Conservation (phyloP, 495 filamentous ascomycete species). For the Podospora didyma region DNA sequence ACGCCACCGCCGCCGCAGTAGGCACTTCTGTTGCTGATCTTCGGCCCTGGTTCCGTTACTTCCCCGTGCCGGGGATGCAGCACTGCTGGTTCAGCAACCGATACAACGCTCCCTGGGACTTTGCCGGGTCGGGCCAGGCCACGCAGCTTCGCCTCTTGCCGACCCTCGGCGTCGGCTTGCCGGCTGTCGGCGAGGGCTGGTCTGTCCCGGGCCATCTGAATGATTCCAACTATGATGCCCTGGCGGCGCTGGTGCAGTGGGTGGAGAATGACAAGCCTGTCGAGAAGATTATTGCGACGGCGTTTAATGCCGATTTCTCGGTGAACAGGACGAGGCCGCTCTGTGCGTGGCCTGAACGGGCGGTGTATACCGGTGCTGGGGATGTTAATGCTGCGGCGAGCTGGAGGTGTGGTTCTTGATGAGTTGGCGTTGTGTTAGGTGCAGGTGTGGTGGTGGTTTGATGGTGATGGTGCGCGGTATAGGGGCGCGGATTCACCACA, state of each 20-base stretch:
- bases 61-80: conserved; percentile 43
- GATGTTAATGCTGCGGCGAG: conserved; percentile 12
- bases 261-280: conserved; percentile 44
- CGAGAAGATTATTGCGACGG: conserved; percentile 42
- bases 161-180: conserved; percentile 11
- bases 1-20: conserved; percentile 31
- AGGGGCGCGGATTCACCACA: not conserved
- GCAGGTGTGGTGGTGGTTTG: not conserved
- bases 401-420: conserved; percentile 13
- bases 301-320: conserved; percentile 33
- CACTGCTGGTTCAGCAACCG: conserved; percentile 37
- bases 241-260: conserved; percentile 51
- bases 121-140: conserved; percentile 33
- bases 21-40: conserved; percentile 14
- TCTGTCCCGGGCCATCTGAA: conserved; percentile 23
- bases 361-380: conserved; percentile 16
- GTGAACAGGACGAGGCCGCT: conserved; percentile 32
- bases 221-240: conserved; percentile 41
- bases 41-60: conserved; percentile 39
- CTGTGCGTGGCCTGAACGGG: conserved; percentile 37
- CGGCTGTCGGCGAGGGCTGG: conserved; percentile 30
- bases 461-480: not conserved
- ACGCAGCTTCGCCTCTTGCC: conserved; percentile 16
- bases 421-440: not conserved
- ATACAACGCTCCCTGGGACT: conserved; percentile 43